phyloP scores from a whole-genome alignment of 1,284 basidiomycete genomes.

The Ceraceosorus guamensis region DNA sequence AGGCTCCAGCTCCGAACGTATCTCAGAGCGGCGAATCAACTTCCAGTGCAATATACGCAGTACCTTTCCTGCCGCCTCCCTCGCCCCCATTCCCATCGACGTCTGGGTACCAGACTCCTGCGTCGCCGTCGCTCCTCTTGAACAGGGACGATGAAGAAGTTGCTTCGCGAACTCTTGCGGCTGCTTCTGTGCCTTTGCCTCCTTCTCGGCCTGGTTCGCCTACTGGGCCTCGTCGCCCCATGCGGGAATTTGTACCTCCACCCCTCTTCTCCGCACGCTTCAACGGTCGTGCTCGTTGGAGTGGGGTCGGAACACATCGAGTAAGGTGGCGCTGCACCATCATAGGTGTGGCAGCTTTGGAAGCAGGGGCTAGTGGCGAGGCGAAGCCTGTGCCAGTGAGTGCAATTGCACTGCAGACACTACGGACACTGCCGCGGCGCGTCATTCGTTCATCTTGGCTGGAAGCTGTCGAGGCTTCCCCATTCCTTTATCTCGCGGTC shows the following conservation, averaged over 20 bases:
- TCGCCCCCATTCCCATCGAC: too few species aligned
- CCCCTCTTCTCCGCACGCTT: neutral
- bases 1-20: too few species aligned
- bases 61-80: too few species aligned
- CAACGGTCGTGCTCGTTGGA: neutral
- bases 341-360: neutral
- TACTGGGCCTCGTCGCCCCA: too few species aligned
- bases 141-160: too few species aligned
- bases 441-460: neutral
- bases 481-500: neutral
- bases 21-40: too few species aligned
- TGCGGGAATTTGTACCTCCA: neutral
- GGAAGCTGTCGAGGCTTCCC: neutral
- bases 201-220: too few species aligned
- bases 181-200: too few species aligned
- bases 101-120: too few species aligned
- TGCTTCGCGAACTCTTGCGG: too few species aligned
- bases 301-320: neutral
- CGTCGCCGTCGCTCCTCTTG: too few species aligned
- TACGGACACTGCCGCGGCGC: neutral
- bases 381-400: neutral
- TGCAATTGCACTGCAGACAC: neutral
- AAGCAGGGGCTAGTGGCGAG: neutral
- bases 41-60: too few species aligned
- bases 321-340: neutral